These are phyloP conservation scores for Chlamydomonas applanata DNA, from an alignment of 139 green algal species.

Conservation along the genomic window DNA sequence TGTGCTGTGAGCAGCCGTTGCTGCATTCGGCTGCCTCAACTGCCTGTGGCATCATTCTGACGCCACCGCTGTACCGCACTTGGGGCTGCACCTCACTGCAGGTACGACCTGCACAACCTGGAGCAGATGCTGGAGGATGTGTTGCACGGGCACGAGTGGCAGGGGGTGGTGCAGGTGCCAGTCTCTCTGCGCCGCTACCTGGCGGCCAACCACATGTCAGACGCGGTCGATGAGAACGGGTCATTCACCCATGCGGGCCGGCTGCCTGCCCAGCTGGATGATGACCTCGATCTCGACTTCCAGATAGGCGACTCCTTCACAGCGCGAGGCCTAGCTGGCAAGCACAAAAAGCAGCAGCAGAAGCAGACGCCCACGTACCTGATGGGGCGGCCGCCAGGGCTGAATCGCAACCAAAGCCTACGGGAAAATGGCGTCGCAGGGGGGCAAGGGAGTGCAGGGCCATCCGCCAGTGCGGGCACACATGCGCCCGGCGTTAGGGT, in stretches of 20 bases:
- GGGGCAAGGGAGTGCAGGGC: background rate
- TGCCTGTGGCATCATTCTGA: too few species aligned
- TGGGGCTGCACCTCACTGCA: too few species aligned
- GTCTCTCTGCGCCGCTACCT: constrained; percentile 28
- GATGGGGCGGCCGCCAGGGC: too few species aligned
- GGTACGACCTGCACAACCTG: constrained; percentile 35
- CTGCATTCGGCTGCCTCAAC: too few species aligned
- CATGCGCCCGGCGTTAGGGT: background rate
- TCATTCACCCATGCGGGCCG: background rate
- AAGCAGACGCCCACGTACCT: background rate
- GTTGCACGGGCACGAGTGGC: constrained; percentile 38
- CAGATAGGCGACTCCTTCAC: constrained; percentile 17
- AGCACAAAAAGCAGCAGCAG: constrained; percentile 5
- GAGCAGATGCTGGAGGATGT: constrained; percentile 51
- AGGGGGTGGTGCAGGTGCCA: constrained; percentile 42
- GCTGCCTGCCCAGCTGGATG: background rate
- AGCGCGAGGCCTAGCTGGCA: background rate
- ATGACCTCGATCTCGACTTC: constrained; percentile 14
- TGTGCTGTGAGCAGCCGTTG: too few species aligned
- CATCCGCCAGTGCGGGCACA: background rate
- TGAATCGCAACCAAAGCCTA: too few species aligned
- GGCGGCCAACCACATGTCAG: constrained; percentile 4
- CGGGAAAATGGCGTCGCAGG: background rate
- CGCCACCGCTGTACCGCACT: too few species aligned
- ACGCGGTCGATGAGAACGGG: background rate